phyloP scores from a whole-genome alignment of 768 basidiomycete species.

The Suillus weaverae region DNA sequence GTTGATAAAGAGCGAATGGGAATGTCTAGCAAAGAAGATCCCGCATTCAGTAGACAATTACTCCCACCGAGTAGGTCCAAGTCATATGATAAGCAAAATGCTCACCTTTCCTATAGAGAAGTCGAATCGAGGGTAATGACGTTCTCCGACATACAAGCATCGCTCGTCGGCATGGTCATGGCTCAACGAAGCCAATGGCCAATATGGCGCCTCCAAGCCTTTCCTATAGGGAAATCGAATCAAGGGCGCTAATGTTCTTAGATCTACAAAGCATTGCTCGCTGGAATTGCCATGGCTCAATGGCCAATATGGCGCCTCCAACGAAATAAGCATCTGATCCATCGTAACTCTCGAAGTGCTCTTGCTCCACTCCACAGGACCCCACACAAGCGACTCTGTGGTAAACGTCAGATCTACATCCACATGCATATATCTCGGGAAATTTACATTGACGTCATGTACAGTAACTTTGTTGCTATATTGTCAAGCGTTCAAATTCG shows the following conservation, averaged over 20 bases:
- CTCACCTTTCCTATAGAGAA: neutral
- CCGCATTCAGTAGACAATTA: neutral
- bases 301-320: neutral
- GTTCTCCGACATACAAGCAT: neutral
- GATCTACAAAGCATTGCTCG: neutral
- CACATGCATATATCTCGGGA: neutral
- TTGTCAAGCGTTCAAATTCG: neutral
- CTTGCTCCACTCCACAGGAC: neutral
- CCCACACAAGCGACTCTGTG: neutral
- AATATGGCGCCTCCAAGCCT: neutral
- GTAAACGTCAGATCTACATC: neutral
- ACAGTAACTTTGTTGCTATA: neutral
- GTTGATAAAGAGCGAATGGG: neutral
- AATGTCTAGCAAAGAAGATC: neutral
- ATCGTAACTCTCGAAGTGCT: neutral
- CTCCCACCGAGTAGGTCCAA: neutral
- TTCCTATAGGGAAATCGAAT: neutral
- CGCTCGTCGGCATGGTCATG: neutral
- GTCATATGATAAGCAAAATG: neutral
- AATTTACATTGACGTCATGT: neutral
- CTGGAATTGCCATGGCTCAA: neutral
- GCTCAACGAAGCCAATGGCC: neutral
- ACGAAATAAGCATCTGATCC: neutral
- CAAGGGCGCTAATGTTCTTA: neutral
- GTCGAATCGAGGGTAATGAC: neutral